Base-by-base conservation (phyloP, 2,329 filamentous ascomycete genomes). In the Alternaria longipes region DNA sequence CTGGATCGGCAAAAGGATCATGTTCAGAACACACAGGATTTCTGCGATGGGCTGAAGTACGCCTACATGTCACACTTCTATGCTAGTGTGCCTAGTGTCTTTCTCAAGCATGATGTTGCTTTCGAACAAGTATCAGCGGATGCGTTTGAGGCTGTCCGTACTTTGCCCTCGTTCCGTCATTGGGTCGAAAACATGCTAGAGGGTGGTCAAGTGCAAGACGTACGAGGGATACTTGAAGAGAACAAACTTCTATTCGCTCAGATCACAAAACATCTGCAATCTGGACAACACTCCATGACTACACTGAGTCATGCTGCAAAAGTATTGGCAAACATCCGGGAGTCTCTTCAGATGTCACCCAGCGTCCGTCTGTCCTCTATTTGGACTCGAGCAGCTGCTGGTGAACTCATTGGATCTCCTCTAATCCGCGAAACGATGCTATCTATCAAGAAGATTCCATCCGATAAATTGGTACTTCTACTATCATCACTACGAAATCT, bases 11-110 rank as follows among this genome's bases (percentile, higher is more conserved):
- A 95, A 73, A 86, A 86, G 65, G 90, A 94, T 68, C 91, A 94
- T 72, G 87, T 93, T 8, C 89, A 91, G 44, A 92, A 91, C 65
- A 87, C 92, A 16, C 89, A 92, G 58, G 86, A 87, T 8, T 91
- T 94, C 72, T 84, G 90, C 49, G 87, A 87, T 72, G 89, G 90
- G 11, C 71, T 93, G 3, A 75, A 92, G 86, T 95, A 94, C 78
- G 88, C 90, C 1, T 93, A 93, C 73, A 94, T 96, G 91, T 92
- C 90, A 59, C 91, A 93, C 74, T 94, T 92, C 72, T 94, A 92
- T 69, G 90, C 90, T 40, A 94, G 93, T 68, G 87, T 90, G 1
- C 81, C 93, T 4, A 92, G 89, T 62, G 76, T 92, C 4, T 83
- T 94, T 34, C 77, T 89, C 9, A 79, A 80, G 14, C 56, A 81